Percentiles rank a stretch among this genome's conserved stretches.
These are phyloP conservation scores for Auriscalpium vulgare DNA, from an alignment of 768 basidiomycete genomes.

Conservation along the genomic window DNA sequence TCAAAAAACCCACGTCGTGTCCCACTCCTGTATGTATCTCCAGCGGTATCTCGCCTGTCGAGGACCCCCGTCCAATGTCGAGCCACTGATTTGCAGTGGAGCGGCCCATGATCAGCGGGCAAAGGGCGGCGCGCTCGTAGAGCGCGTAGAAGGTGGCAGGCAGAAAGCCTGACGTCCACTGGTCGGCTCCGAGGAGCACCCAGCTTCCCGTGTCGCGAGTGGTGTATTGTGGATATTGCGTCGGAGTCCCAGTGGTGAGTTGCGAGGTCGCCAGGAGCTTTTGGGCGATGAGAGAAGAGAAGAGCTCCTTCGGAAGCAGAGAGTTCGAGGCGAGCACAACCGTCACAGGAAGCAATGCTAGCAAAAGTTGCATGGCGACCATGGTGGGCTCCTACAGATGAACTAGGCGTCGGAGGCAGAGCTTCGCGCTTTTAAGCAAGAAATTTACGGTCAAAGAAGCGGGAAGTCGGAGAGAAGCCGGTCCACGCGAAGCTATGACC, in stretches of 20 bases:
- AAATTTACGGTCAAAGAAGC: too few relatives aligned
- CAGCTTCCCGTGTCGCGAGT: slow-evolving; percentile 39
- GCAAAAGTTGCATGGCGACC: neutral
- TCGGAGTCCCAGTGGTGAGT: slow-evolving; percentile 29
- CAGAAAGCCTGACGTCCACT: slow-evolving; percentile 67
- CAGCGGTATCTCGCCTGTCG: slow-evolving; percentile 42
- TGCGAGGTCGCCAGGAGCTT: slow-evolving; percentile 54
- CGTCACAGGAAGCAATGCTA: neutral
- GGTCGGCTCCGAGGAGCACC: slow-evolving; percentile 45
- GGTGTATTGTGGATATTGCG: slow-evolving; percentile 56
- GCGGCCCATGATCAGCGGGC: slow-evolving; percentile 28
- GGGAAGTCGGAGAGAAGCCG: too few relatives aligned
- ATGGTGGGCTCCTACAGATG: too few relatives aligned
- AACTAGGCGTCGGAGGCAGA: too few relatives aligned
- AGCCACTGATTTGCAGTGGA: slow-evolving; percentile 50
- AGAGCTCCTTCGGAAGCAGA: slow-evolving; percentile 40
- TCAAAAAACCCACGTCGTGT: slow-evolving; percentile 68
- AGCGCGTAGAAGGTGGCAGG: slow-evolving; percentile 53
- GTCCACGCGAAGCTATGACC: too few relatives aligned
- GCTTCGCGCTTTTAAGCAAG: too few relatives aligned
- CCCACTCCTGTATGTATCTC: slow-evolving; percentile 41
- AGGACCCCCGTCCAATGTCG: slow-evolving; percentile 40
- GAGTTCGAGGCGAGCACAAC: neutral
- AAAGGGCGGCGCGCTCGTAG: slow-evolving; percentile 43
- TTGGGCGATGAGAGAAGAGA: slow-evolving; percentile 47